Percentiles rank a stretch among this genome's conserved stretches.
phyloP scores from a whole-genome alignment of 2,329 filamentous ascomycete genomes.

The Sporothrix brunneoviolacea region DNA sequence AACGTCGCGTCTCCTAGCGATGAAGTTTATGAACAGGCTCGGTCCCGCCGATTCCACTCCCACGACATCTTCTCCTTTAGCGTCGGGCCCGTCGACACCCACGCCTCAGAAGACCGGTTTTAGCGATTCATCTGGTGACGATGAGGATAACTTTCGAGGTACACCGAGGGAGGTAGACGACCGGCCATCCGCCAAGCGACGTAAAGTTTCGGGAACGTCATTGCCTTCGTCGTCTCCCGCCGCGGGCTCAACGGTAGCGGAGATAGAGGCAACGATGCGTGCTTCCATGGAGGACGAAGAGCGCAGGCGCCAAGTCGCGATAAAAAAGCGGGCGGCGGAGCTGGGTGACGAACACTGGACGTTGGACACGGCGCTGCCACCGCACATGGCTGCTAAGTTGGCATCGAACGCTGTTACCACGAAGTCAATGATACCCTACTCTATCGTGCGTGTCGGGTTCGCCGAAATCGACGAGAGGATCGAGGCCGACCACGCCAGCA shows the following conservation, averaged over 20 bases:
- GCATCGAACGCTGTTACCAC: slow-evolving; percentile 18
- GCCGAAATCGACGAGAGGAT: slow-evolving; percentile 39
- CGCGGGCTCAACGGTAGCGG: slow-evolving; percentile 29
- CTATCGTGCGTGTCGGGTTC: slow-evolving; percentile 54
- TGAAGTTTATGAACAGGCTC: slow-evolving; percentile 97
- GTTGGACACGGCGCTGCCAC: slow-evolving; percentile 44
- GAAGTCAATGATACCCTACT: slow-evolving; percentile 24
- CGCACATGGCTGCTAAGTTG: slow-evolving; percentile 23
- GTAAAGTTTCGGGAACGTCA: slow-evolving; percentile 36
- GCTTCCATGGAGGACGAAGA: slow-evolving; percentile 62
- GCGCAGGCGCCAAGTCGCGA: slow-evolving; percentile 52
- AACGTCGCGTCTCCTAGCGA: slow-evolving; percentile 82
- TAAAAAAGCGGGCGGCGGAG: slow-evolving; percentile 56
- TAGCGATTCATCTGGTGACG: background rate
- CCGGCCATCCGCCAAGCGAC: slow-evolving; percentile 53
- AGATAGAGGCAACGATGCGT: slow-evolving; percentile 54
- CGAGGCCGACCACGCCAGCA: slow-evolving; percentile 28
- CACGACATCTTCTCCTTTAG: slow-evolving; percentile 9
- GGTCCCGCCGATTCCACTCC: slow-evolving; percentile 49
- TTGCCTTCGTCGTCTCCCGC: slow-evolving; percentile 20
- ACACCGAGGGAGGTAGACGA: too few species aligned
- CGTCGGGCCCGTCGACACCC: slow-evolving; percentile 35
- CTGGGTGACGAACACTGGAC: slow-evolving; percentile 71
- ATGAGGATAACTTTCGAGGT: too few species aligned
- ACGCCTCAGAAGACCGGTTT: background rate